A percentile compares a stretch with the other conserved stretches of the same genome.
phyloP scores from a whole-genome alignment of 2,329 filamentous ascomycete genomes.

The Pseudogymnoascus sp. region DNA sequence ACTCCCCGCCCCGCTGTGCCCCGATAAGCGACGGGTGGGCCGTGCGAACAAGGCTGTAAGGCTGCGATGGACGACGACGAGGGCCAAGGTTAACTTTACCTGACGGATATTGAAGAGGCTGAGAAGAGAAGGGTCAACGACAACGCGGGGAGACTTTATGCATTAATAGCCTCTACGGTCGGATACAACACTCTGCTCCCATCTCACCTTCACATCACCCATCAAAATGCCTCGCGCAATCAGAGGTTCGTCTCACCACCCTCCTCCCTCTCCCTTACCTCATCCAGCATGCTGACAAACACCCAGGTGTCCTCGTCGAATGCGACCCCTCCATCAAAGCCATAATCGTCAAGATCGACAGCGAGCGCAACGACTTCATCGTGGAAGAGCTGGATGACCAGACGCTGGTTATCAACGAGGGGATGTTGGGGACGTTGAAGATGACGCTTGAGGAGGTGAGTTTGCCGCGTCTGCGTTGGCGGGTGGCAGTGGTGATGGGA shows the following conservation, averaged over 20 bases:
- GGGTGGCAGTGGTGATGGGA: neutral
- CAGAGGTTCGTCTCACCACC: neutral
- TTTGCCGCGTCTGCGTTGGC: conserved; percentile 11
- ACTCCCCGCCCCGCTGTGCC: neutral
- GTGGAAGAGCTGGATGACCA: conserved; percentile 75
- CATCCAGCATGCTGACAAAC: neutral
- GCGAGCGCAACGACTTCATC: conserved; percentile 61
- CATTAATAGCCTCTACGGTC: neutral
- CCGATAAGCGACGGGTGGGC: neutral
- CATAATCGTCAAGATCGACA: conserved; percentile 72
- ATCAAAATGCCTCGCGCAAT: conserved; percentile 3
- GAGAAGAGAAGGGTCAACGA: neutral
- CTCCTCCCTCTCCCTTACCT: neutral
- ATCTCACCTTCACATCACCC: neutral
- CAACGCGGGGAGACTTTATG: neutral
- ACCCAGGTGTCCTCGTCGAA: conserved; percentile 62
- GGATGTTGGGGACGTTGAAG: conserved; percentile 62
- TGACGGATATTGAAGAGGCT: neutral
- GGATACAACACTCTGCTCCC: neutral
- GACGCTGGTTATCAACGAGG: conserved; percentile 66
- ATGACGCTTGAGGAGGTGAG: conserved; percentile 58
- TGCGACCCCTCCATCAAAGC: conserved; percentile 84
- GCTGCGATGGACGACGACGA: neutral
- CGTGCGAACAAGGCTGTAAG: neutral
- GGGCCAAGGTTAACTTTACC: neutral